Percentiles rank a stretch among this genome's conserved stretches.
Evolutionary conservation across 2,329 filamentous ascomycete species (phyloP).

Genomic region (Nemania sp.): DNA sequence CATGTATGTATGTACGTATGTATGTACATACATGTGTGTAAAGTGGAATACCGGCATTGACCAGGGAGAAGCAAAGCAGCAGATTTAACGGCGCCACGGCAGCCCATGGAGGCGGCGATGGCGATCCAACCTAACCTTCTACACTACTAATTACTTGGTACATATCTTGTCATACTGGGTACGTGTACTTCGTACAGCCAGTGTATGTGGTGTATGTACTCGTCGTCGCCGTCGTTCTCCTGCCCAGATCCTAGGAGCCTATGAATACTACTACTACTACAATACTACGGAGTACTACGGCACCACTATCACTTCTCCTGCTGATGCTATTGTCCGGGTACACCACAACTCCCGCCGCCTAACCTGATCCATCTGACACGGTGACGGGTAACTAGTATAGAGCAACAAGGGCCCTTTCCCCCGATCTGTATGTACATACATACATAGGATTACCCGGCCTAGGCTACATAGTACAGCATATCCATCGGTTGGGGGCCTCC

Average conservation of each 20-base stretch:
- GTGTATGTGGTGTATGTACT: too few relatives aligned
- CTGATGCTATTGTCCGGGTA: neutral
- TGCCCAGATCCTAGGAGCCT: too few relatives aligned
- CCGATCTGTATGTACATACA: too few relatives aligned
- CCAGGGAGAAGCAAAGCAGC: constrained; percentile 14
- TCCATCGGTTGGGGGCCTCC: constrained; percentile 19
- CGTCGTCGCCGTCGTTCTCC: neutral
- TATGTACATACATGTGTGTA: neutral
- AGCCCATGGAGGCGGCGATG: constrained; percentile 21
- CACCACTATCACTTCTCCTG: neutral
- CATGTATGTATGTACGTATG: neutral
- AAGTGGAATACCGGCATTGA: constrained; percentile 7
- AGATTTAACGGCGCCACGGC: constrained; percentile 24
- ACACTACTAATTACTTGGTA: too few relatives aligned
- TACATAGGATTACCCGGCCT: constrained; percentile 1
- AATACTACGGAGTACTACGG: neutral
- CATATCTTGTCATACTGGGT: too few relatives aligned
- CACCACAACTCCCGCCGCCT: neutral
- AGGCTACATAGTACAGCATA: constrained; percentile 19
- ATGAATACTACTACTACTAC: neutral
- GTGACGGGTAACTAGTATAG: constrained; percentile 18
- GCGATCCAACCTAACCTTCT: constrained; percentile 20
- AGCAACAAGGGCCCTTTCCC: constrained; percentile 18
- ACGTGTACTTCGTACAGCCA: too few relatives aligned
- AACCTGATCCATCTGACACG: constrained; percentile 14